Percentiles rank a stretch among this genome's conserved stretches.
Conservation (phyloP, 148 eudicot genomes). For the Talinum fruticosum region DNA sequence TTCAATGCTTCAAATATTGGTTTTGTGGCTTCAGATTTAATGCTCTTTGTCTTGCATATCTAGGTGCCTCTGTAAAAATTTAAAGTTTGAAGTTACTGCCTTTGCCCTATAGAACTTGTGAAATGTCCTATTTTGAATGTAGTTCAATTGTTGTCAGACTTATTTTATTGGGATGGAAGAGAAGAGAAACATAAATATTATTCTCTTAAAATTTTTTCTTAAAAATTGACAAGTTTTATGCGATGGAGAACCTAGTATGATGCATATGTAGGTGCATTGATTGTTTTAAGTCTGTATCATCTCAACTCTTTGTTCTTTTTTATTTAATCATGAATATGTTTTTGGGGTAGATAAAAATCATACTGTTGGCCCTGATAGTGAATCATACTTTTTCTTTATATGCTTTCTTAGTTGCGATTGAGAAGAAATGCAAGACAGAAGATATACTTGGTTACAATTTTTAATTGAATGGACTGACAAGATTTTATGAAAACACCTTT, state of each 20-base stretch:
- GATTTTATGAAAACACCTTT: too few species aligned
- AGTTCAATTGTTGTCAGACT: neutral
- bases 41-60: neutral
- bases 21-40: neutral
- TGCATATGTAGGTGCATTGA: neutral
- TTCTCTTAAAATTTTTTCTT: too few species aligned
- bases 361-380: neutral
- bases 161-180: too few species aligned
- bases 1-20: neutral
- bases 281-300: neutral
- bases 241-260: neutral
- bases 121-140: too few species aligned
- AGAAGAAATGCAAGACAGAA: neutral
- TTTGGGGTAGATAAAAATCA: neutral
- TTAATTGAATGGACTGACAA: too few species aligned
- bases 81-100: neutral
- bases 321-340: neutral
- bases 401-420: neutral
- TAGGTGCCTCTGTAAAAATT: neutral
- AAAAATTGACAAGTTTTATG: too few species aligned
- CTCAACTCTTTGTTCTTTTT: neutral
- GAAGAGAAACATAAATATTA: too few species aligned
- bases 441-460: neutral
- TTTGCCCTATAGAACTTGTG: neutral
- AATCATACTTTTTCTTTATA: neutral